These are phyloP conservation scores for Saitozyma podzolica DNA, from an alignment of 768 basidiomycete genomes.

Conservation along the genomic window DNA sequence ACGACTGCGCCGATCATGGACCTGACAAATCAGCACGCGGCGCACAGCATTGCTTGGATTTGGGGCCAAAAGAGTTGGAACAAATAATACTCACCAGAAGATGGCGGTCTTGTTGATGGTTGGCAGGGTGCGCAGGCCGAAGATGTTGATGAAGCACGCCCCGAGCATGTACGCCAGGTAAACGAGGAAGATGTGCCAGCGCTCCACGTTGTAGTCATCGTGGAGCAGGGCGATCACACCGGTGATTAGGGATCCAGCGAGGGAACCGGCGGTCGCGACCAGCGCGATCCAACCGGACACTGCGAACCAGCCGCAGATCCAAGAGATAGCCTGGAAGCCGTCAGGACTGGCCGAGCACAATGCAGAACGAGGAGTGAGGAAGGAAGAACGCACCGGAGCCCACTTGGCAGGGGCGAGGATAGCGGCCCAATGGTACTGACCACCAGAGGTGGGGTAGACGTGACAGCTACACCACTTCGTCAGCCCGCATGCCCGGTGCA, in stretches of 20 bases:
- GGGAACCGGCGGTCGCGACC: conserved; percentile 39
- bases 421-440: conserved; percentile 45
- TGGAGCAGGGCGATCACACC: conserved; percentile 34
- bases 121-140: conserved; percentile 35
- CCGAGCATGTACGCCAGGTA: conserved; percentile 41
- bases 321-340: conserved; percentile 30
- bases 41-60: background rate
- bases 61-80: background rate
- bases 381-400: conserved; percentile 1
- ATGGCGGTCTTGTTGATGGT: conserved; percentile 41
- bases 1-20: conserved; percentile 33
- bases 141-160: conserved; percentile 35
- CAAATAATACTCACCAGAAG: conserved; percentile 26
- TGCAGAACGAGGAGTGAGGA: no score
- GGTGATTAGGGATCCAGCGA: conserved; percentile 36
- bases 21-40: conserved; percentile 17
- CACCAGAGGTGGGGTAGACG: conserved; percentile 26
- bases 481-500: no score
- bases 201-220: conserved; percentile 28
- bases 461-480: conserved; percentile 4
- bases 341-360: background rate
- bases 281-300: conserved; percentile 44
- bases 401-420: conserved; percentile 31
- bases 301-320: conserved; percentile 44
- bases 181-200: conserved; percentile 42